A percentile compares a stretch with the other conserved stretches of the same genome.
These are phyloP conservation scores for Myriosclerotinia curreyana DNA, from an alignment of 2,329 filamentous ascomycete species.

Conservation along the genomic window DNA sequence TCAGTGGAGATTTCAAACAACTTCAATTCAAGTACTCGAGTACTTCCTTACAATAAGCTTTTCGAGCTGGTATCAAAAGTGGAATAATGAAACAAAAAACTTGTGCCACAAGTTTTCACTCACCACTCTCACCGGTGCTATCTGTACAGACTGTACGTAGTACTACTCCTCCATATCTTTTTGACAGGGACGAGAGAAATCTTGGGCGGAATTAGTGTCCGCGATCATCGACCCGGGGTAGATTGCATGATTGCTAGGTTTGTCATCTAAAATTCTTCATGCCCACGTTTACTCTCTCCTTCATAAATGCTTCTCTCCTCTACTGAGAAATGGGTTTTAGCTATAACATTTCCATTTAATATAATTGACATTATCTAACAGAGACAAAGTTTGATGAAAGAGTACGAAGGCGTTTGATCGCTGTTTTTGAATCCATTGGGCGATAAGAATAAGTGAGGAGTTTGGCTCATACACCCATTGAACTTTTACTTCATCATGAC, in stretches of 20 bases:
- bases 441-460: not conserved
- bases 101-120: not conserved
- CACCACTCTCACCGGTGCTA: not conserved
- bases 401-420: not conserved
- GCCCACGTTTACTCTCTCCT: not conserved
- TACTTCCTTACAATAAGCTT: no score
- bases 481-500: conserved; percentile 24
- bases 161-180: not conserved
- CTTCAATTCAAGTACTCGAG: not conserved
- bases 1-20: not conserved
- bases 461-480: not conserved
- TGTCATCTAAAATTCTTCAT: not conserved
- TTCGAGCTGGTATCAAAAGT: conserved; percentile 16
- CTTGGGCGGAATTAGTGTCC: conserved; percentile 7
- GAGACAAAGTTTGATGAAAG: not conserved
- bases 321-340: not conserved
- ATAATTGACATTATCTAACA: not conserved
- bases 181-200: not conserved
- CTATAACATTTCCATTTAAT: not conserved
- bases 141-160: no score
- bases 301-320: not conserved
- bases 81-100: not conserved
- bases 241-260: conserved; percentile 10
- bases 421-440: not conserved
- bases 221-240: conserved; percentile 7